Evolutionary conservation across 805 yeast genomes (phyloP).

Genomic region (Kluyveromyces aestuarii): DNA sequence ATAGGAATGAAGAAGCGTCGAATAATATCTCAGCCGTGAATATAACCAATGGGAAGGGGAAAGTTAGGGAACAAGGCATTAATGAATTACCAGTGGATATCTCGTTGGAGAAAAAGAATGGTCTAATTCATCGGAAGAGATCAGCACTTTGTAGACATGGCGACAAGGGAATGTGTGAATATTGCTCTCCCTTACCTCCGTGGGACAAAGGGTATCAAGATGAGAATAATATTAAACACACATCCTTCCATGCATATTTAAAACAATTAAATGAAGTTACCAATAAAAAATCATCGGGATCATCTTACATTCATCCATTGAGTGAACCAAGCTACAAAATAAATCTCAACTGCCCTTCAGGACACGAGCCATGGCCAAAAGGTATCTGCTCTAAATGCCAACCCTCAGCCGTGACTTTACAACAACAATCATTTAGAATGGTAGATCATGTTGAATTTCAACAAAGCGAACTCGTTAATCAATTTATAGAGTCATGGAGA

Average conservation of each 20-base stretch:
- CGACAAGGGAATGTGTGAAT: conserved; percentile 95
- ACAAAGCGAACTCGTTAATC: conserved; percentile 60
- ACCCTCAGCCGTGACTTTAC: conserved; percentile 89
- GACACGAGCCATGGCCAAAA: conserved; percentile 89
- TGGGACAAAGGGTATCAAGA: conserved; percentile 77
- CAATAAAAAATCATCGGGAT: conserved; percentile 47
- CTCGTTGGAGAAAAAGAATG: conserved; percentile 53
- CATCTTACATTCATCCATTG: conserved; percentile 75
- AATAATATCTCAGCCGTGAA: background rate
- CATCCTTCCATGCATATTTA: conserved; percentile 76
- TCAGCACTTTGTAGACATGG: conserved; percentile 75
- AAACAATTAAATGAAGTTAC: conserved; percentile 60
- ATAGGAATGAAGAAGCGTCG: background rate
- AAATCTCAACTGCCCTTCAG: conserved; percentile 54
- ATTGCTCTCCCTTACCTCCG: conserved; percentile 92
- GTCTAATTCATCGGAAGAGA: conserved; percentile 57
- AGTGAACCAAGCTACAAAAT: conserved; percentile 63
- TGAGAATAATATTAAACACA: conserved; percentile 74
- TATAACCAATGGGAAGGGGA: conserved; percentile 2
- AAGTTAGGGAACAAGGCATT: conserved; percentile 16
- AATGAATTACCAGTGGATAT: conserved; percentile 61
- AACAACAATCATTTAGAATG: conserved; percentile 85
- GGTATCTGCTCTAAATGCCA: conserved; percentile 96
- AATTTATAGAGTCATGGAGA: conserved; percentile 90
- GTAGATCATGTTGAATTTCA: conserved; percentile 95